These are phyloP conservation scores for Vigna angularis DNA, from an alignment of 306 rosid species.

Conservation along the genomic window DNA sequence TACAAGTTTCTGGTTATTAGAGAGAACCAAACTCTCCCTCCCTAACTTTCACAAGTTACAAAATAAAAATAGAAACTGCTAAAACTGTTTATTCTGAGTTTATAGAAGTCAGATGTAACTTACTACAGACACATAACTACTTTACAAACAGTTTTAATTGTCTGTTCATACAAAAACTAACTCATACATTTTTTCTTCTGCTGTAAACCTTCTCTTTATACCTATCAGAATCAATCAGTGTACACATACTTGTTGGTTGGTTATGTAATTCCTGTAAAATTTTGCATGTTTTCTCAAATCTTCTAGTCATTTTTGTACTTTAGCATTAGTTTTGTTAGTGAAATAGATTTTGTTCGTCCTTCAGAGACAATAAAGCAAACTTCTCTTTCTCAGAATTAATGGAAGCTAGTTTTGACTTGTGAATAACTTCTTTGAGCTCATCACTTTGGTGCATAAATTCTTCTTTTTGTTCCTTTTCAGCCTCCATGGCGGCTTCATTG, in stretches of 20 bases:
- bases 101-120: no score
- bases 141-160: no score
- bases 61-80: no score
- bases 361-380: conserved; percentile 48
- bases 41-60: no score
- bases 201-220: no score
- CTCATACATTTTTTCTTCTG: no score
- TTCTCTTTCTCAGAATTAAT: conserved; percentile 55
- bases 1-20: no score
- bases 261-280: conserved; percentile 44
- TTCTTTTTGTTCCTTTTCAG: conserved; percentile 56
- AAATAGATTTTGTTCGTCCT: conserved; percentile 56
- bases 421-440: conserved; percentile 61
- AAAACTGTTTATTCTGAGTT: no score
- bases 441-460: conserved; percentile 53
- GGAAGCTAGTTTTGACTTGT: conserved; percentile 50
- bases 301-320: conserved; percentile 50
- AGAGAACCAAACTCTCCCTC: no score
- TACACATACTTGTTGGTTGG: conserved; percentile 30
- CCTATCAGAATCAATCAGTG: neutral
- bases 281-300: conserved; percentile 49
- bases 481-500: conserved; percentile 39
- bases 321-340: conserved; percentile 44
- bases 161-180: no score
- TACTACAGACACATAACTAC: no score